Conservation (phyloP, 2,329 filamentous ascomycete genomes). For the Sporothrix curviconia region DNA sequence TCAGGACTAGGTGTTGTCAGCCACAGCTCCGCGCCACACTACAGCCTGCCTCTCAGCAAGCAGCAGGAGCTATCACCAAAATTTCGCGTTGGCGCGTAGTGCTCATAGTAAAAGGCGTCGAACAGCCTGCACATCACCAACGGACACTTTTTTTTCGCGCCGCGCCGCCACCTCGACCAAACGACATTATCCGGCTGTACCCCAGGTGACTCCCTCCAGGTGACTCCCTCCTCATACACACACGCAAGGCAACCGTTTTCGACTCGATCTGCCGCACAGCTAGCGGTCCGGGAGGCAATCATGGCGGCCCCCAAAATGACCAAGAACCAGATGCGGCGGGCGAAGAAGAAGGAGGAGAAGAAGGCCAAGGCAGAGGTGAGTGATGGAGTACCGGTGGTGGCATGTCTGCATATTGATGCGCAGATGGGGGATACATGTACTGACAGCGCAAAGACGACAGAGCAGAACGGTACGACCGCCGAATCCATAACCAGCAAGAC, state of each 20-base stretch:
- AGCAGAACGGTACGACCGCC: not conserved
- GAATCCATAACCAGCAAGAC: not conserved
- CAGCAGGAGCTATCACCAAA: constrained; percentile 9
- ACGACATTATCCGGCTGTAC: not conserved
- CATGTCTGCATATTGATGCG: not conserved
- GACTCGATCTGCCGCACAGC: not conserved
- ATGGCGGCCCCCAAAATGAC: constrained; percentile 69
- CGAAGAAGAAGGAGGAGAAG: constrained; percentile 92
- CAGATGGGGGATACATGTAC: not conserved
- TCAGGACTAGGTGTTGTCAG: not conserved
- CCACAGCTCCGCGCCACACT: not conserved
- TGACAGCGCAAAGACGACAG: not conserved
- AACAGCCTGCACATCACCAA: not conserved
- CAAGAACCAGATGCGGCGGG: constrained; percentile 89
- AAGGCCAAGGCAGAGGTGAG: constrained; percentile 54
- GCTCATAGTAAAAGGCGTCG: not conserved
- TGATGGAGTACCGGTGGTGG: too few relatives aligned
- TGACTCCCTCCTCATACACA: not conserved
- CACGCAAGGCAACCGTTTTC: too few relatives aligned
- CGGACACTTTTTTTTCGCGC: not conserved
- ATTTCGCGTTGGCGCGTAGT: constrained; percentile 13
- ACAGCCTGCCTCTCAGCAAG: not conserved
- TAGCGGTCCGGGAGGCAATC: constrained; percentile 25
- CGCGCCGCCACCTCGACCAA: not conserved
- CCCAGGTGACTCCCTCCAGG: too few relatives aligned